A percentile compares a stretch with the other conserved stretches of the same genome.
phyloP scores from a whole-genome alignment of 2,329 filamentous ascomycete genomes.

The Cladophialophora psammophila region DNA sequence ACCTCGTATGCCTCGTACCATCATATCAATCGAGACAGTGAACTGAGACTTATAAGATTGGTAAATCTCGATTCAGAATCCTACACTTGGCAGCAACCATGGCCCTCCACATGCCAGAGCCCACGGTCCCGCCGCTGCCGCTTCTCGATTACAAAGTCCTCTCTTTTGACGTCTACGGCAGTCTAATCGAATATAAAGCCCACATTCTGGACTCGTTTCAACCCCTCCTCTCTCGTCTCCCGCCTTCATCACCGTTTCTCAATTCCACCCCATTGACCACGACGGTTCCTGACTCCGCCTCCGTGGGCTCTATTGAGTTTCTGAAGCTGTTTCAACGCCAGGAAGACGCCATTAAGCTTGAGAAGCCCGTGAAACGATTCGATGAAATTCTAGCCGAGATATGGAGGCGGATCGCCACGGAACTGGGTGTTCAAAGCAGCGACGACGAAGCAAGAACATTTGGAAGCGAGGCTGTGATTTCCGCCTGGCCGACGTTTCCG shows the following conservation, averaged over 20 bases:
- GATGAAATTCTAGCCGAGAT: slow-evolving; percentile 63
- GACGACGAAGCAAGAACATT: slow-evolving; percentile 54
- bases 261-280: slow-evolving; percentile 42
- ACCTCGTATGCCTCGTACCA: background rate
- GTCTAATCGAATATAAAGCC: slow-evolving; percentile 77
- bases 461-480: slow-evolving; percentile 53
- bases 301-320: slow-evolving; percentile 47
- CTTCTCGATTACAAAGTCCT: slow-evolving; percentile 53
- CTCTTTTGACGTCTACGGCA: slow-evolving; percentile 82
- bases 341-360: slow-evolving; percentile 58
- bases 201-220: slow-evolving; percentile 66
- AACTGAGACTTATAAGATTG: background rate
- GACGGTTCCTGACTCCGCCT: slow-evolving; percentile 33
- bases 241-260: slow-evolving; percentile 38
- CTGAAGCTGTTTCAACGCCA: slow-evolving; percentile 56
- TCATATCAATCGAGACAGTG: background rate
- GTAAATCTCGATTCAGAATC: background rate
- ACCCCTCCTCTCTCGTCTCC: slow-evolving; percentile 45
- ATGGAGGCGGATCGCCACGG: slow-evolving; percentile 47
- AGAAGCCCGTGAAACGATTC: slow-evolving; percentile 66
- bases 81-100: background rate
- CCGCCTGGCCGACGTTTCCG: slow-evolving; percentile 62
- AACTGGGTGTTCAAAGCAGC: slow-evolving; percentile 40
- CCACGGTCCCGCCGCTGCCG: slow-evolving; percentile 35
- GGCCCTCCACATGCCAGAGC: slow-evolving; percentile 39